These are phyloP conservation scores for Tetrahymena borealis DNA, from an alignment of 73 alveolate species.

Conservation along the genomic window DNA sequence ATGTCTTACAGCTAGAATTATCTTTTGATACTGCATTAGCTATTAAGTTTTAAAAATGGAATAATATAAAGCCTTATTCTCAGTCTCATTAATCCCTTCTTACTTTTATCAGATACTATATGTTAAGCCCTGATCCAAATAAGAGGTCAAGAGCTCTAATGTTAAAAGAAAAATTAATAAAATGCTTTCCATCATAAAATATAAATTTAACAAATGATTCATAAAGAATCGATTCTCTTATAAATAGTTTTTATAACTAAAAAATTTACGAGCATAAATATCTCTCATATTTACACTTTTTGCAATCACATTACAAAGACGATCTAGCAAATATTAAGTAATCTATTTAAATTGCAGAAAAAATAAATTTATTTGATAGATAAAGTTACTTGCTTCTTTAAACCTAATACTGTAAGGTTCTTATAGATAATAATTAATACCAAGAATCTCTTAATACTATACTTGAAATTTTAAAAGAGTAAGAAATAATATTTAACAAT, in stretches of 20 bases:
- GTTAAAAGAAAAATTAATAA: too few species aligned
- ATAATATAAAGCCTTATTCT: neutral
- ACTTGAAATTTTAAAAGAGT: neutral
- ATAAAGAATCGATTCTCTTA: neutral
- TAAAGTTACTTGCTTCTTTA: too few species aligned
- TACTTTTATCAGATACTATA: too few species aligned
- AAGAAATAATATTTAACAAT: neutral
- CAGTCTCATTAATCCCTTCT: too few species aligned
- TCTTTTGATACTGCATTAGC: neutral
- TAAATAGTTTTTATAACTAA: neutral
- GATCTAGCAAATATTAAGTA: neutral
- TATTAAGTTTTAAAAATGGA: neutral
- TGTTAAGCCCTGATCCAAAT: too few species aligned
- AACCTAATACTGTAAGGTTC: too few species aligned
- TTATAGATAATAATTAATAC: too few species aligned
- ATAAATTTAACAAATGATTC: neutral
- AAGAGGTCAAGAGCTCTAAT: too few species aligned
- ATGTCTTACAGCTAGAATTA: neutral
- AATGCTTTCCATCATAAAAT: too few species aligned
- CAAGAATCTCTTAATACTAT: neutral
- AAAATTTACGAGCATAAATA: neutral
- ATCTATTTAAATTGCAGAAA: neutral
- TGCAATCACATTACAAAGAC: neutral
- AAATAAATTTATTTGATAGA: neutral
- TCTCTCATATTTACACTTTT: neutral